Percentiles rank a stretch among this genome's conserved stretches.
Conservation (phyloP, 2,329 filamentous ascomycete species). For the Penicillium vulpinum region DNA sequence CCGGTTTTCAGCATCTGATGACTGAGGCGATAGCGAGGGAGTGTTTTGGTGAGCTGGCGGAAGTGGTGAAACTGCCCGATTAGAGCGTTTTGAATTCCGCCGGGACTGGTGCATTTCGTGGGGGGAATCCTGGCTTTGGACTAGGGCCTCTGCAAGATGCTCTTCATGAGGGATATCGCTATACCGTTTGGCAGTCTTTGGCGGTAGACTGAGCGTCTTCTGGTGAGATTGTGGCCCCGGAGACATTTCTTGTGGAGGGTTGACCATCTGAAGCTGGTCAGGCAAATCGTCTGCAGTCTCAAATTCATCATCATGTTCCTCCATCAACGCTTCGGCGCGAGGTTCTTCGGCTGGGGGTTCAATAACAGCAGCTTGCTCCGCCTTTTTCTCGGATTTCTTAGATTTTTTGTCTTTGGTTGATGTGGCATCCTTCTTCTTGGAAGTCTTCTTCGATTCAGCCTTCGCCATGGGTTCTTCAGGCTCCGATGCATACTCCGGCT, state of each 20-base stretch:
- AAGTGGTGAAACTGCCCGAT: conserved; percentile 29
- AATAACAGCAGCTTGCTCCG: conserved; percentile 13
- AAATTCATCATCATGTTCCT: conserved; percentile 17
- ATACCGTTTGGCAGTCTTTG: conserved; percentile 39
- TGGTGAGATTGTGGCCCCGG: conserved; percentile 18
- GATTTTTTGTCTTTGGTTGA: conserved; percentile 19
- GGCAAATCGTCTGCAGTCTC: conserved; percentile 21
- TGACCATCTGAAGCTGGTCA: conserved; percentile 24
- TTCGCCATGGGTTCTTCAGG: conserved; percentile 28
- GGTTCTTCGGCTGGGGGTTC: conserved; percentile 12
- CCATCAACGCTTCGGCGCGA: conserved; percentile 1
- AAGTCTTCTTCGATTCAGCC: conserved; percentile 25
- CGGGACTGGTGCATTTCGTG: conserved; percentile 13
- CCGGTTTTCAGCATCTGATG: conserved; percentile 77
- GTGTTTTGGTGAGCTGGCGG: conserved; percentile 44
- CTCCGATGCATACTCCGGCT: conserved; percentile 31
- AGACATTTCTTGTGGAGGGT: conserved; percentile 12
- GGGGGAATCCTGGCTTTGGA: conserved; percentile 25
- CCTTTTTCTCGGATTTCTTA: conserved; percentile 35
- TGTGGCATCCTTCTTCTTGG: conserved; percentile 30
- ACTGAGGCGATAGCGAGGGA: conserved; percentile 69
- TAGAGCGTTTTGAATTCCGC: conserved; percentile 7
- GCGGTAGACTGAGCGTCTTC: conserved; percentile 32
- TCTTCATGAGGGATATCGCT: conserved; percentile 41
- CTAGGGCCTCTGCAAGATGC: conserved; percentile 34